Evolutionary conservation across 768 basidiomycete genomes (phyloP).

Genomic region (Mycena vulgaris): DNA sequence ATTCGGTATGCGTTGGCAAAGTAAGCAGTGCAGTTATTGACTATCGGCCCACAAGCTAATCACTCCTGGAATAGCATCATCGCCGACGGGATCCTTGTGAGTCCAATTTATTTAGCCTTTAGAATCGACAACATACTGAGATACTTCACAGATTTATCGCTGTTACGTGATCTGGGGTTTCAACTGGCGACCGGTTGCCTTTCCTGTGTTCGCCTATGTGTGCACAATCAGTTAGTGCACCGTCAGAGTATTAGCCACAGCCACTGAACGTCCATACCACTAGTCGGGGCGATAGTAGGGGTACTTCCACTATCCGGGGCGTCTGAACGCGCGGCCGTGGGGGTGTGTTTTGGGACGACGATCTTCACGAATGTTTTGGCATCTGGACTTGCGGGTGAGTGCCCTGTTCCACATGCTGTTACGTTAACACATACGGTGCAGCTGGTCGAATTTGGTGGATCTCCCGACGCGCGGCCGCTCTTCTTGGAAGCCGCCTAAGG

Average conservation of each 20-base stretch:
- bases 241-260: not conserved
- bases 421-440: not conserved
- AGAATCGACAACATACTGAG: not conserved
- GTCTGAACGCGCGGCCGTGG: constrained; percentile 8
- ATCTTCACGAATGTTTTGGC: constrained; percentile 16
- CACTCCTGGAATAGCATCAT: not conserved
- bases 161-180: constrained; percentile 22
- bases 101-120: not conserved
- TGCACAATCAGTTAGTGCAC: constrained; percentile 2
- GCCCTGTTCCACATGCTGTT: too few relatives aligned
- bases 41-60: not conserved
- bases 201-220: not conserved
- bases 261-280: not conserved
- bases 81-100: not conserved
- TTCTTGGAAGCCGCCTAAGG: not conserved
- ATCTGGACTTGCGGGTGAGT: constrained; percentile 9
- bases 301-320: constrained; percentile 14
- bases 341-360: not conserved
- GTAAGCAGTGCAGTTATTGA: not conserved
- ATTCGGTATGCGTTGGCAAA: not conserved
- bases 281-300: constrained; percentile 18
- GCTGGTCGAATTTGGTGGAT: constrained; percentile 32
- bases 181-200: constrained; percentile 2
- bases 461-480: not conserved
- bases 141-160: constrained; percentile 4